Percentiles rank a stretch among this genome's conserved stretches.
Evolutionary conservation across 2,329 filamentous ascomycete species (phyloP).

Genomic region (Chaetomiaceae sp.): DNA sequence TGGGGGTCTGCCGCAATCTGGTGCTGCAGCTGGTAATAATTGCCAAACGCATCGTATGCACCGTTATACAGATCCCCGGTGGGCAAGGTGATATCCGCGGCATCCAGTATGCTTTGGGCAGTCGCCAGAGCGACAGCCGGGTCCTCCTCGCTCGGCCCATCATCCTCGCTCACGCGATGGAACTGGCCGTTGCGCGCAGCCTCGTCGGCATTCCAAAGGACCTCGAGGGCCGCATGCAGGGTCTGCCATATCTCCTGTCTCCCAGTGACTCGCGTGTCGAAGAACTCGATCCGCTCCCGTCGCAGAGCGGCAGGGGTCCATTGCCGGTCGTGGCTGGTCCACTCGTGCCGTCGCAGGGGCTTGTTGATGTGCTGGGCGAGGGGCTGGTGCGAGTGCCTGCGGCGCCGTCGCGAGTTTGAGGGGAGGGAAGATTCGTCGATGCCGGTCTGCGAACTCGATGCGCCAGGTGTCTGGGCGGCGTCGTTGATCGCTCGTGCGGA

Average conservation of each 20-base stretch:
- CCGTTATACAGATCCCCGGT: conserved; percentile 68
- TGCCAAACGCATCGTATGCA: conserved; percentile 66
- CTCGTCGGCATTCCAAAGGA: conserved; percentile 56
- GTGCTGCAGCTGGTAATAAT: conserved; percentile 64
- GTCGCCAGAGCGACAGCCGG: conserved; percentile 48
- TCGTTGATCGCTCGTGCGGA: conserved; percentile 52
- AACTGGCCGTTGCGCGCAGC: conserved; percentile 20
- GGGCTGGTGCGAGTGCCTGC: conserved; percentile 36
- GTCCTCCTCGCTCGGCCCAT: conserved; percentile 32
- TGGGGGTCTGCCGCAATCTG: conserved; percentile 64
- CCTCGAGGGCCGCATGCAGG: conserved; percentile 60
- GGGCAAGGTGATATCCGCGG: conserved; percentile 69
- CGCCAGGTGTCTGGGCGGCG: conserved; percentile 31
- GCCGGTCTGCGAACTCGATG: conserved; percentile 27
- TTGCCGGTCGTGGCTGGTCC: conserved; percentile 55
- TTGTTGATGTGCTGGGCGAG: conserved; percentile 65
- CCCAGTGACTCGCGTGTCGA: conserved; percentile 81
- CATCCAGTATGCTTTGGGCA: conserved; percentile 76
- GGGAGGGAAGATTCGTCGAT: conserved; percentile 24
- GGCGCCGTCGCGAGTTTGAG: conserved; percentile 19
- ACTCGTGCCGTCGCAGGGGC: conserved; percentile 61
- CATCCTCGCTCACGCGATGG: conserved; percentile 12
- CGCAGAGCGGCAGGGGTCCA: conserved; percentile 70
- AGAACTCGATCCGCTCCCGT: conserved; percentile 75
- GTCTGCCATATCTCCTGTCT: conserved; percentile 75